Evolutionary conservation across 768 basidiomycete species (phyloP).

Genomic region (Auriscalpium orientale): DNA sequence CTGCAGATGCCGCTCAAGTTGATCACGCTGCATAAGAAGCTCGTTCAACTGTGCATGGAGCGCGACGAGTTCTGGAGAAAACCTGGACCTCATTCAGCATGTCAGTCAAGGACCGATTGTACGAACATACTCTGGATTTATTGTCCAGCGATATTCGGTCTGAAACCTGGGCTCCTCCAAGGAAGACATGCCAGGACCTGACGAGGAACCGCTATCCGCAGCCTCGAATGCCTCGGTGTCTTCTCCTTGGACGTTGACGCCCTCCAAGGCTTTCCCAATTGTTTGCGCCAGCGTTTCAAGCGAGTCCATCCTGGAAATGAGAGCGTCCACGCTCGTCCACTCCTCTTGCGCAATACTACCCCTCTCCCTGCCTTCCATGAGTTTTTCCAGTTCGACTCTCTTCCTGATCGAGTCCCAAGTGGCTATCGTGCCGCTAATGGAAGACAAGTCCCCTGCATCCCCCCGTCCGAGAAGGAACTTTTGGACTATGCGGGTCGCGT

Average conservation of each 20-base stretch:
- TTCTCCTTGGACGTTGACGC: conserved; percentile 4
- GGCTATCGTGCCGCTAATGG: conserved; percentile 54
- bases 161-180: conserved; percentile 20
- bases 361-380: conserved; percentile 35
- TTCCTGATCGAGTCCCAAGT: conserved; percentile 48
- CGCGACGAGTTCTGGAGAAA: conserved; percentile 42
- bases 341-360: conserved; percentile 24
- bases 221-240: conserved; percentile 11
- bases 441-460: conserved; percentile 53
- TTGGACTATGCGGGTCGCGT: conserved; percentile 70
- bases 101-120: neutral
- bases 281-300: conserved; percentile 45
- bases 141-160: conserved; percentile 40
- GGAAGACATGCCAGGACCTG: neutral
- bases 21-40: conserved; percentile 38
- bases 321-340: conserved; percentile 49
- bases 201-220: conserved; percentile 13
- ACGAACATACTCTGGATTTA: conserved; percentile 54
- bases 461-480: conserved; percentile 66
- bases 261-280: conserved; percentile 39
- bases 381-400: conserved; percentile 49
- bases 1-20: conserved; percentile 50
- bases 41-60: conserved; percentile 43
- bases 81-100: conserved; percentile 32
- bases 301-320: conserved; percentile 45